Evolutionary conservation across 1,284 basidiomycete genomes (phyloP), one percentile per base, ranked within the genome.

Genomic region (Rhodofomes roseus): DNA sequence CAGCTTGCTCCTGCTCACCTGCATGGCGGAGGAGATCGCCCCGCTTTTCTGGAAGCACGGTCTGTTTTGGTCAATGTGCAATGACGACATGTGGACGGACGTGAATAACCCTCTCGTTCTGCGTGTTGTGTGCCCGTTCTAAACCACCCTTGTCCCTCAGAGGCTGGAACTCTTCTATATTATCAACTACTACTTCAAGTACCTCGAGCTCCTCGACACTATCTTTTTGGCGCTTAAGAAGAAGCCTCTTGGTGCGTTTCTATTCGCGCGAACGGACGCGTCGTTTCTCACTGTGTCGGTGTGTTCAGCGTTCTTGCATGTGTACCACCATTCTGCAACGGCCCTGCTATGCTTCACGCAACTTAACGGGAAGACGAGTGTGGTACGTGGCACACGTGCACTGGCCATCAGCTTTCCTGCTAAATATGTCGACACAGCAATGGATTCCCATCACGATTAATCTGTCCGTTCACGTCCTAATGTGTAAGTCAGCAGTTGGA

Each of bases 251-350:
- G 90, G 94, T 95, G 70, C 64, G 85, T 54, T 12, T 55, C 9
- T 11, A 34, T 4, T 27, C 27, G 44, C 59, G 23, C 55, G 43
- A 41, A 22, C 55, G 44, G 31, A 54, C 55, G 56, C 52, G 29
- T 56, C 20, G 9, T 48, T 40, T 27, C 22, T 36, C 36, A 34
- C 56, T 57, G 54, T 59, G 27, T 65, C 48, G 23, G 14, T 7
- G 18, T 25, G 56, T 43, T 36, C 69, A 96, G 92, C 92, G 61
- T 98, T 98, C 80, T 80, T 99, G 65, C 96, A 99, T 75, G 96
- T 98, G 67, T 98, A 97, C 82, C 96, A 98, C 76, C 96, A 98
- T 80, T 94, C 96, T 63, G 96, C 96, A n/a, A 98, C 96, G 59
- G 96, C 96, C 60, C 76, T 96, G 57, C 82, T 99, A 62, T 98